Conservation (phyloP, 2,329 filamentous ascomycete species). For the Fusarium nelsonii region DNA sequence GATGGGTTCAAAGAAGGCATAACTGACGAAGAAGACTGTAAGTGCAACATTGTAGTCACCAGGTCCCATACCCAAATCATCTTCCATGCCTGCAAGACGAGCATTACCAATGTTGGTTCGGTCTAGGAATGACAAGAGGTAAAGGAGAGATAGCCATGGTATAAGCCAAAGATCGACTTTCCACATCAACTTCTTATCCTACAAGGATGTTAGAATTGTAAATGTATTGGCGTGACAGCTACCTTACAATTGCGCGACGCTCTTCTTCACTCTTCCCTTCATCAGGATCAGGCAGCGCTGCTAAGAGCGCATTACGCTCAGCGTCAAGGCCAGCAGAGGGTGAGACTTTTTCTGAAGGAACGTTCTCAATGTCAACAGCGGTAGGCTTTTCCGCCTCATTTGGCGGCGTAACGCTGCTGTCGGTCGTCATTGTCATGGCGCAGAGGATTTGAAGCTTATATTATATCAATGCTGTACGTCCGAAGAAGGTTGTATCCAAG, state of each 20-base stretch:
- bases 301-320: conserved; percentile 49
- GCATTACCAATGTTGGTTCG: conserved; percentile 65
- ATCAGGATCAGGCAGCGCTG: conserved; percentile 58
- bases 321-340: conserved; percentile 34
- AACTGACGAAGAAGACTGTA: conserved; percentile 78
- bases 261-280: conserved; percentile 72
- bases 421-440: conserved; percentile 37
- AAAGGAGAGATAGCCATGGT: conserved; percentile 69
- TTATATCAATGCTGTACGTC: neutral
- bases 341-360: conserved; percentile 5
- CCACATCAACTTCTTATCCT: conserved; percentile 65
- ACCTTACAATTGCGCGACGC: conserved; percentile 67
- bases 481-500: neutral
- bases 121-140: conserved; percentile 64
- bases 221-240: conserved; percentile 41
- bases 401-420: conserved; percentile 32
- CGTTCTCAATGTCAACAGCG: conserved; percentile 34
- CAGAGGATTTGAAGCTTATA: neutral
- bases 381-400: conserved; percentile 35
- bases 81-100: conserved; percentile 43
- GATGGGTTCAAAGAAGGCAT: conserved; percentile 72
- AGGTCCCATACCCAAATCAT: conserved; percentile 21
- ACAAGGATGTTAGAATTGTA: neutral
- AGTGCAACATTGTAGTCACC: conserved; percentile 69
- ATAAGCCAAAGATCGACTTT: conserved; percentile 69